Evolutionary conservation across 2,329 filamentous ascomycete species (phyloP).

Genomic region (Cytospora mali): DNA sequence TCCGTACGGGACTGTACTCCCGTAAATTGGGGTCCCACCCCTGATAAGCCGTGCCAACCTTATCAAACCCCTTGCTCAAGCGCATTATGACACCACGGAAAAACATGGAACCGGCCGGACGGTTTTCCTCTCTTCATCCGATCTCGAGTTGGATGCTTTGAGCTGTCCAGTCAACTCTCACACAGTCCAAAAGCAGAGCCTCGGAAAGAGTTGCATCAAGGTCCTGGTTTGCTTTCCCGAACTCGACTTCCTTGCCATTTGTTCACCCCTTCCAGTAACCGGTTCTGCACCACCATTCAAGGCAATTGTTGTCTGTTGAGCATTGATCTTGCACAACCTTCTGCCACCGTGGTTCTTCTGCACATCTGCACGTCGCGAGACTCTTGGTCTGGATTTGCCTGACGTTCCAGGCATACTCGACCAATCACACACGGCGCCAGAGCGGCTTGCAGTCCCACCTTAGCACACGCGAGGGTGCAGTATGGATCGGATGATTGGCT

Average conservation of each 20-base stretch:
- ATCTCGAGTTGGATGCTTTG: conserved; percentile 1
- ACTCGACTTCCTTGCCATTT: conserved; percentile 20
- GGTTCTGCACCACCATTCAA: background rate
- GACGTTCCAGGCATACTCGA: conserved; percentile 20
- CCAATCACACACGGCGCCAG: conserved; percentile 25
- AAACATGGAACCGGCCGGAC: background rate
- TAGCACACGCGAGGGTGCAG: conserved; percentile 23
- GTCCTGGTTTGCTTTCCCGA: conserved; percentile 10
- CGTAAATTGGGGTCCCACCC: background rate
- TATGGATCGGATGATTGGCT: conserved; percentile 29
- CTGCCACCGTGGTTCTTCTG: conserved; percentile 12
- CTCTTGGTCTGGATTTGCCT: conserved; percentile 13
- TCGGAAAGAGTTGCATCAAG: conserved; percentile 6
- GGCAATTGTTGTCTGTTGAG: background rate
- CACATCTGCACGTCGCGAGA: conserved; percentile 20
- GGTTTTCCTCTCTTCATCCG: background rate
- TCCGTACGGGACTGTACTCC: background rate
- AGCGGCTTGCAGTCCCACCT: conserved; percentile 25
- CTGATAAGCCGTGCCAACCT: background rate
- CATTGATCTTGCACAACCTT: background rate
- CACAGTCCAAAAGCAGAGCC: conserved; percentile 9
- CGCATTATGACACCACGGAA: background rate
- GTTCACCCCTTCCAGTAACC: conserved; percentile 15
- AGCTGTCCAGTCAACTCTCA: conserved; percentile 18
- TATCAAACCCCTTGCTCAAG: background rate